phyloP scores from a whole-genome alignment of 202 grass and related monocot species.

The Saccharum hybrid region DNA sequence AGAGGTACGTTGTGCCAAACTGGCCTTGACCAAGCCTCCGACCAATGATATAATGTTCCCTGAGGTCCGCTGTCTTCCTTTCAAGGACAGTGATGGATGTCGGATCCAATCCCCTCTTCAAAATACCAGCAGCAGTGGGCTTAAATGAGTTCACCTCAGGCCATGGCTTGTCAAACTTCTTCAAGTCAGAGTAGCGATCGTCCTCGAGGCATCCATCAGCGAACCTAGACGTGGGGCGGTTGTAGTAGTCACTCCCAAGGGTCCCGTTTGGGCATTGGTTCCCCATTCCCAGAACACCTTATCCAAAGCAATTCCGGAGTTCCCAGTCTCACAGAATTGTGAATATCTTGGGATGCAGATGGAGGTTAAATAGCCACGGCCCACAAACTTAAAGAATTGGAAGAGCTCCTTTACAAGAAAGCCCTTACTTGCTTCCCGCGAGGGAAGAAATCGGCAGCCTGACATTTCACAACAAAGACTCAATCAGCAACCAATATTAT shows the following conservation, averaged over 20 bases:
- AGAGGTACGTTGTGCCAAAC: slow-evolving; percentile 82
- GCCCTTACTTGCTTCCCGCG: slow-evolving; percentile 2
- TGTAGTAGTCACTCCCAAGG: slow-evolving; percentile 59
- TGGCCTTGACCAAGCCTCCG: slow-evolving; percentile 84
- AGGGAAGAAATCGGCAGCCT: slow-evolving; percentile 41
- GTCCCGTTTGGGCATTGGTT: slow-evolving; percentile 67
- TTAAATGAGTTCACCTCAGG: slow-evolving; percentile 39
- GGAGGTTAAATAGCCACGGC: slow-evolving; percentile 25
- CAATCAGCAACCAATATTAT: slow-evolving; percentile 43
- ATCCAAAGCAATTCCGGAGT: not conserved
- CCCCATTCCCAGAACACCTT: slow-evolving; percentile 51
- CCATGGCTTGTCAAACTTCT: slow-evolving; percentile 53
- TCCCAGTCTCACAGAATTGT: slow-evolving; percentile 49
- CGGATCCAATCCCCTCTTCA: slow-evolving; percentile 52
- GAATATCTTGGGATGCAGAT: slow-evolving; percentile 12
- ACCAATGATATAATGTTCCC: slow-evolving; percentile 71
- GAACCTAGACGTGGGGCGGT: slow-evolving; percentile 36
- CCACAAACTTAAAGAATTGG: not conserved
- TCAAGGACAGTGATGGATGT: slow-evolving; percentile 59
- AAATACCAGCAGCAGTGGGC: slow-evolving; percentile 48
- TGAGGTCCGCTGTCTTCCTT: slow-evolving; percentile 63
- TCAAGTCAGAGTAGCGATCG: slow-evolving; percentile 45
- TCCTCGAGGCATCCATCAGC: slow-evolving; percentile 39
- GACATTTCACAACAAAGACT: slow-evolving; percentile 42
- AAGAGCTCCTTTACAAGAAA: slow-evolving; percentile 26